Evolutionary conservation across 768 basidiomycete genomes (phyloP).

Genomic region (Mycena epipterygia): DNA sequence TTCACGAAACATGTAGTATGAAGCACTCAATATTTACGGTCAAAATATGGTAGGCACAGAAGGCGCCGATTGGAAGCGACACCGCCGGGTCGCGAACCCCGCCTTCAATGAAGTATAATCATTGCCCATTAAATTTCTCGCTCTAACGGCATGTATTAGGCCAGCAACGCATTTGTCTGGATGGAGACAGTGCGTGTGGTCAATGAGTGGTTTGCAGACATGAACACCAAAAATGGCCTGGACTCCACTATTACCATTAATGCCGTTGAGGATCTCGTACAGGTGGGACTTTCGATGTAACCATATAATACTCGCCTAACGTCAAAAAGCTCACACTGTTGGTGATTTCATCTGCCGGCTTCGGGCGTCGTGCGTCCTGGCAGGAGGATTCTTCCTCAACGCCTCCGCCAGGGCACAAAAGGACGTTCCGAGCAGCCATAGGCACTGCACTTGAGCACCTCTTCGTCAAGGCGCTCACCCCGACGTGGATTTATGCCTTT

Average conservation of each 20-base stretch:
- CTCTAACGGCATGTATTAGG: conserved; percentile 40
- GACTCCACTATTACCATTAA: neutral
- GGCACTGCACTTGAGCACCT: conserved; percentile 46
- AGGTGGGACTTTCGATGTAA: neutral
- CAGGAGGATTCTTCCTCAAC: conserved; percentile 43
- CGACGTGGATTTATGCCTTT: conserved; percentile 51
- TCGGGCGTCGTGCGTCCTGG: conserved; percentile 55
- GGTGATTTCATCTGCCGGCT: conserved; percentile 56
- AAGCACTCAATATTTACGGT: conserved; percentile 7
- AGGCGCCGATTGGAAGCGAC: conserved; percentile 62
- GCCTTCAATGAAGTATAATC: conserved; percentile 67
- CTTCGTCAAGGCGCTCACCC: conserved; percentile 46
- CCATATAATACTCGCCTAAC: neutral
- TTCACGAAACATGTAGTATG: neutral
- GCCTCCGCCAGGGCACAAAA: conserved; percentile 47
- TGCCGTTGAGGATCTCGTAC: neutral
- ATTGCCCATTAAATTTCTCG: neutral
- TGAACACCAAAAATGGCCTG: conserved; percentile 41
- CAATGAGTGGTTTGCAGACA: conserved; percentile 57
- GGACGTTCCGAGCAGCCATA: conserved; percentile 52
- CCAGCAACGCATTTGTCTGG: conserved; percentile 65
- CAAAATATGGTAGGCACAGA: conserved; percentile 58
- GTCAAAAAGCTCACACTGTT: conserved; percentile 46
- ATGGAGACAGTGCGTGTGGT: conserved; percentile 55
- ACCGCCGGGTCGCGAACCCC: conserved; percentile 58